A percentile compares a stretch with the other conserved stretches of the same genome.
These are phyloP conservation scores for Solanum appendiculatum DNA, from an alignment of 257 asterid genomes.

Conservation along the genomic window DNA sequence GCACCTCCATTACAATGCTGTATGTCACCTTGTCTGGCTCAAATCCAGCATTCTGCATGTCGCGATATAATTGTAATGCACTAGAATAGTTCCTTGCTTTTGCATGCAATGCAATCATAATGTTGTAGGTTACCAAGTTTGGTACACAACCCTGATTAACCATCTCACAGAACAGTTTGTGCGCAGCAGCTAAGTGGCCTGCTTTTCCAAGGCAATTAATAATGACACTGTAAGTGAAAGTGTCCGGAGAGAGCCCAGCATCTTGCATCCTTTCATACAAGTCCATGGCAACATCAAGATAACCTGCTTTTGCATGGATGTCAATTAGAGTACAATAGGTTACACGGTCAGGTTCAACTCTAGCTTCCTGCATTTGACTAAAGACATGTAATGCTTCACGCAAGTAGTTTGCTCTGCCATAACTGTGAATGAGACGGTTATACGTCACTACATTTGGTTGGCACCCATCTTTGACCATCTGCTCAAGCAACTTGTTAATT, in stretches of 20 bases:
- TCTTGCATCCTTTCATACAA: slow-evolving; percentile 87
- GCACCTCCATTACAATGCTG: slow-evolving; percentile 94
- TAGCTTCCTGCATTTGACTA: slow-evolving; percentile 56
- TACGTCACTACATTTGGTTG: slow-evolving; percentile 84
- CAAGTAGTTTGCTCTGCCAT: slow-evolving; percentile 84
- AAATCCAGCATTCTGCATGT: slow-evolving; percentile 89
- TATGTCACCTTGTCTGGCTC: slow-evolving; percentile 93
- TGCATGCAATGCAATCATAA: slow-evolving; percentile 90
- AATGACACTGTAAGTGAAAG: slow-evolving; percentile 94
- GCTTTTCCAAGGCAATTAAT: slow-evolving; percentile 95
- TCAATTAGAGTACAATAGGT: slow-evolving; percentile 93
- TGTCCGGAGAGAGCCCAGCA: slow-evolving; percentile 92
- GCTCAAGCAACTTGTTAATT: slow-evolving; percentile 60
- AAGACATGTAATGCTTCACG: slow-evolving; percentile 69
- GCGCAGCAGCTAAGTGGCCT: slow-evolving; percentile 76
- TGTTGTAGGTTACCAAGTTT: slow-evolving; percentile 78
- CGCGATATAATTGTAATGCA: slow-evolving; percentile 75
- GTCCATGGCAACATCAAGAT: slow-evolving; percentile 82
- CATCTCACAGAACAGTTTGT: slow-evolving; percentile 81
- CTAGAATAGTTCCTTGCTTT: slow-evolving; percentile 84
- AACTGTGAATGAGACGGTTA: slow-evolving; percentile 90
- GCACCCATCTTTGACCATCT: slow-evolving; percentile 79
- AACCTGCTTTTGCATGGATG: slow-evolving; percentile 94
- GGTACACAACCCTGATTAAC: slow-evolving; percentile 80
- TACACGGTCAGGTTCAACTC: slow-evolving; percentile 92